These are phyloP conservation scores for Cinnamomum chago DNA, from an alignment of 164 flowering plant species.

Conservation along the genomic window DNA sequence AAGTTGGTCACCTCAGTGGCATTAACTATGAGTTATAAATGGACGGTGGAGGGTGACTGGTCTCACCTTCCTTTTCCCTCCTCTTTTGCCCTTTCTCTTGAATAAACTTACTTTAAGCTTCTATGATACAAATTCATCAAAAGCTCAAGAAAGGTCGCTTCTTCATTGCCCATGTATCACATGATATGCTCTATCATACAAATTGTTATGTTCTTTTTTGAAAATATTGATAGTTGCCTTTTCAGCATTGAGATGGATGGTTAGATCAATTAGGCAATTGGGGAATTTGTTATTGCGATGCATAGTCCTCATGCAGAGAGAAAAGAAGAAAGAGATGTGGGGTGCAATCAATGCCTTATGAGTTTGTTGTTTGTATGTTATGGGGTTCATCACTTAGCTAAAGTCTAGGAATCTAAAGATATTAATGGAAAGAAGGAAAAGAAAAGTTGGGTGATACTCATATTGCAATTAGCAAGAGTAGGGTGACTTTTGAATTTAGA, in stretches of 20 bases:
- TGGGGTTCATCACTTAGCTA: too few relatives aligned
- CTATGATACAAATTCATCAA: not conserved
- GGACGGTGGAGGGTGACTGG: not conserved
- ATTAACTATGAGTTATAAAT: too few relatives aligned
- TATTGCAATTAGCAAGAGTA: too few relatives aligned
- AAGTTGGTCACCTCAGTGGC: not conserved
- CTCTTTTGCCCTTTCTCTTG: not conserved
- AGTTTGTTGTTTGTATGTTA: too few relatives aligned
- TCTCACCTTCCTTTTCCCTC: not conserved
- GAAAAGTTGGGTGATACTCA: too few relatives aligned
- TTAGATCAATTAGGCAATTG: not conserved
- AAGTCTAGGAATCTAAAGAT: too few relatives aligned
- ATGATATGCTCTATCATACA: not conserved
- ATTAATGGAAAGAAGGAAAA: too few relatives aligned
- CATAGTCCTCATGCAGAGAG: not conserved
- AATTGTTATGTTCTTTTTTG: not conserved
- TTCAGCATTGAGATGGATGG: slow-evolving; percentile 5
- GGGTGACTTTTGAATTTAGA: too few relatives aligned
- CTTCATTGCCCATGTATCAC: not conserved
- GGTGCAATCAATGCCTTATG: too few relatives aligned
- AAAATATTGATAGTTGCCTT: not conserved
- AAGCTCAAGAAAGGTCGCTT: not conserved
- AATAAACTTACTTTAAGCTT: not conserved
- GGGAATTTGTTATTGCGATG: not conserved
- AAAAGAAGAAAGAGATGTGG: not conserved